Conservation (phyloP, 306 rosid genomes). For the Styphnolobium japonicum region DNA sequence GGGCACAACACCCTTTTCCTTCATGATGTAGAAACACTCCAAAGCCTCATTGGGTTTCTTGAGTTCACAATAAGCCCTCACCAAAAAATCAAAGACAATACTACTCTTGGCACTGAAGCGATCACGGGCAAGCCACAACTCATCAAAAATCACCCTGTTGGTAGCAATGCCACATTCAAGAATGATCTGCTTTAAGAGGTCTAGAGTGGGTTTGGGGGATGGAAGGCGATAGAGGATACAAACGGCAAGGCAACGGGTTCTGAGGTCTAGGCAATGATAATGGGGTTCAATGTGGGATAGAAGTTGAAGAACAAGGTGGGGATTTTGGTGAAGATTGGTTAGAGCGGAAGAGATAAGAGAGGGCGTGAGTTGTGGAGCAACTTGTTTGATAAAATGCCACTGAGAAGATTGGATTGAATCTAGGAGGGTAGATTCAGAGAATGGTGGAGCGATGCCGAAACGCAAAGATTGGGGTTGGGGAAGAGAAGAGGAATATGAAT, state of each 20-base stretch:
- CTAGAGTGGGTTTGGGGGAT: conserved; percentile 50
- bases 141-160: conserved; percentile 32
- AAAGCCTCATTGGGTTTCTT: conserved; percentile 52
- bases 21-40: conserved; percentile 66
- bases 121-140: conserved; percentile 32
- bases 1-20: conserved; percentile 42
- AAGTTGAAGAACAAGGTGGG: conserved; percentile 44
- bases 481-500: conserved; percentile 24
- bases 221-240: conserved; percentile 55
- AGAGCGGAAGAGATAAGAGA: conserved; percentile 51
- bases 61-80: conserved; percentile 58
- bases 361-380: conserved; percentile 44
- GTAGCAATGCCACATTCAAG: conserved; percentile 23
- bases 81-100: conserved; percentile 45
- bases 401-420: conserved; percentile 56
- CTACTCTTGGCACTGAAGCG: conserved; percentile 33
- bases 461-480: conserved; percentile 18
- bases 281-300: conserved; percentile 43
- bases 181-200: conserved; percentile 45
- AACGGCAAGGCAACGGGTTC: conserved; percentile 50
- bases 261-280: conserved; percentile 36
- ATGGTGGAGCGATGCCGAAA: conserved; percentile 2
- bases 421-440: conserved; percentile 38
- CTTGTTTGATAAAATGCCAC: conserved; percentile 83
- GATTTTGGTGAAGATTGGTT: conserved; percentile 44